phyloP scores from a whole-genome alignment of 2,329 filamentous ascomycete genomes.

The Neocucurbitaria cava region DNA sequence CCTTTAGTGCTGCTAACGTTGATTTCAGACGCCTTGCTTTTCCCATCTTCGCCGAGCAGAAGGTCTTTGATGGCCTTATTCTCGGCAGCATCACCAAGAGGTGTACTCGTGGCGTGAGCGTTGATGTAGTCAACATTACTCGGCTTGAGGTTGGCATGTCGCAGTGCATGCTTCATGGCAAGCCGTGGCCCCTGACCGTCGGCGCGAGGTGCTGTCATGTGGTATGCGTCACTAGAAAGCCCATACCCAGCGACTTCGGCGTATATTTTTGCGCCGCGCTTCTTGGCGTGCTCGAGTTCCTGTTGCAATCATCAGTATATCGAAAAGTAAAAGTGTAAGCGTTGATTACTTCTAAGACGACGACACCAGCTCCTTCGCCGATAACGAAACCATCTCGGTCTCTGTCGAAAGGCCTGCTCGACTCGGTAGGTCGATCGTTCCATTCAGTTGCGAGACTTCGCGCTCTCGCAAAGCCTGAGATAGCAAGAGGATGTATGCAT shows the following conservation, averaged over 20 bases:
- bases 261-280: conserved; percentile 80
- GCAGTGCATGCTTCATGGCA: conserved; percentile 85
- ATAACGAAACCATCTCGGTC: conserved; percentile 87
- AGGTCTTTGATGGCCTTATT: conserved; percentile 80
- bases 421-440: conserved; percentile 72
- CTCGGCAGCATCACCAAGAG: conserved; percentile 86
- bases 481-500: conserved; percentile 91
- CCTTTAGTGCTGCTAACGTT: conserved; percentile 95
- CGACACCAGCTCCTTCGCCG: conserved; percentile 85
- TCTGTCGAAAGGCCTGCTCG: conserved; percentile 87
- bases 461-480: conserved; percentile 89
- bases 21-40: conserved; percentile 66
- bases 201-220: conserved; percentile 88
- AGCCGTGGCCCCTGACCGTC: conserved; percentile 82
- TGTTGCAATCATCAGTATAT: conserved; percentile 36
- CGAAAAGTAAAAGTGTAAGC: not conserved
- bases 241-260: conserved; percentile 91
- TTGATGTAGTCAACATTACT: conserved; percentile 87
- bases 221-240: conserved; percentile 86
- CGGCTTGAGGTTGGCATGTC: conserved; percentile 73
- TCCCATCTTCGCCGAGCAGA: conserved; percentile 76
- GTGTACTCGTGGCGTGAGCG: conserved; percentile 90
- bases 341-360: conserved; percentile 74
- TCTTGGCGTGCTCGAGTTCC: conserved; percentile 85
- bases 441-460: conserved; percentile 83